phyloP scores from a whole-genome alignment of 2,329 filamentous ascomycete species.

The Aspergillus alliaceus region DNA sequence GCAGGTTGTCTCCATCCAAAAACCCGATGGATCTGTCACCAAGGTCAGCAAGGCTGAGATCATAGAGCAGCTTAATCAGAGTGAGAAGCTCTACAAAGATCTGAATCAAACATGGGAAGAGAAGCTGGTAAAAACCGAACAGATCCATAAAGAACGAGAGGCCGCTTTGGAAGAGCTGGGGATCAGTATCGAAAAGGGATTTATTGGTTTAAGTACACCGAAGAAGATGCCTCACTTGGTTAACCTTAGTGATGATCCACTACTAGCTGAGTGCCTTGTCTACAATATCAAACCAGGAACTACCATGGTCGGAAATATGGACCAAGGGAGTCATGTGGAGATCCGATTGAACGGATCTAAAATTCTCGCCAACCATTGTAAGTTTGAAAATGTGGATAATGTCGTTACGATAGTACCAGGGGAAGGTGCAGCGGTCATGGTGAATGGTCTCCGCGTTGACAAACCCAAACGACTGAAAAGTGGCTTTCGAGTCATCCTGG shows the following conservation, averaged over 20 bases:
- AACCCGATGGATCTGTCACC: constrained; percentile 80
- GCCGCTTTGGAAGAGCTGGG: constrained; percentile 92
- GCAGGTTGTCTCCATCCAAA: constrained; percentile 93
- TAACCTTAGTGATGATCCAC: constrained; percentile 90
- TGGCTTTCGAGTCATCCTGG: constrained; percentile 90
- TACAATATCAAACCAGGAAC: constrained; percentile 97
- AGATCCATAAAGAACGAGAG: constrained; percentile 96
- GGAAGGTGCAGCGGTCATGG: constrained; percentile 96
- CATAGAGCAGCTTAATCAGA: constrained; percentile 91
- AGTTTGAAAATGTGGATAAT: constrained; percentile 89
- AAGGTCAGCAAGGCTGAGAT: constrained; percentile 99
- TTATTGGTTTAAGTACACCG: constrained; percentile 89
- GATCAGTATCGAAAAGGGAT: constrained; percentile 98
- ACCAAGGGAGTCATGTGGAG: constrained; percentile 78
- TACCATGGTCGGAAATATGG: constrained; percentile 92
- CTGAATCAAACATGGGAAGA: constrained; percentile 99
- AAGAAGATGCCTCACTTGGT: constrained; percentile 99
- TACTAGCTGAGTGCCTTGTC: constrained; percentile 92
- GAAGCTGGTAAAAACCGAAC: constrained; percentile 90
- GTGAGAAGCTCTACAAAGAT: constrained; percentile 92
- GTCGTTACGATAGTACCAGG: constrained; percentile 86
- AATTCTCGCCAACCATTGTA: constrained; percentile 89
- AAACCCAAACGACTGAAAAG: constrained; percentile 84
- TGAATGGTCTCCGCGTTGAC: constrained; percentile 87
- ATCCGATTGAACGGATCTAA: constrained; percentile 92